A percentile compares a stretch with the other conserved stretches of the same genome.
These are phyloP conservation scores for Rubus idaeus DNA, from an alignment of 306 rosid genomes.

Conservation along the genomic window DNA sequence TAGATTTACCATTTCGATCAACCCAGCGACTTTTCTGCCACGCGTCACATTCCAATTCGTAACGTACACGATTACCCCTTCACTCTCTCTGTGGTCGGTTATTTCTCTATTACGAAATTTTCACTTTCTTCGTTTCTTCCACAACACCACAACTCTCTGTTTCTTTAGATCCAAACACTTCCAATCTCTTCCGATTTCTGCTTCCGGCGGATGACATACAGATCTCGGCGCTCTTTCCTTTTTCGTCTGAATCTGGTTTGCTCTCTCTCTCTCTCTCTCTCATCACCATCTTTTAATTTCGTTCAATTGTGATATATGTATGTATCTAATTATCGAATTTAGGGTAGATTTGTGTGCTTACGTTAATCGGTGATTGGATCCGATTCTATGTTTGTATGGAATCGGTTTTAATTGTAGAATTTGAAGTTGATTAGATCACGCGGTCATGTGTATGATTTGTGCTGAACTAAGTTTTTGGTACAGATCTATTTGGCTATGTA, in stretches of 20 bases:
- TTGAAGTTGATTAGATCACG: slow-evolving; percentile 20
- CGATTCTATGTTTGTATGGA: slow-evolving; percentile 4
- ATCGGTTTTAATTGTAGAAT: background rate
- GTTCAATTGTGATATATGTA: background rate
- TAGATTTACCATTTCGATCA: slow-evolving; percentile 25
- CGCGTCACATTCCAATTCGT: slow-evolving; percentile 12
- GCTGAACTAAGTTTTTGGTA: background rate
- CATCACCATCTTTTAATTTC: background rate
- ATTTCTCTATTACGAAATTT: slow-evolving; percentile 1
- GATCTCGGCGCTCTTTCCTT: slow-evolving; percentile 23
- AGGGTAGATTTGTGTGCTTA: slow-evolving; percentile 4
- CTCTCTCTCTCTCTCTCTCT: background rate
- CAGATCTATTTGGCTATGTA: slow-evolving; percentile 9
- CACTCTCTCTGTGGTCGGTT: slow-evolving; percentile 12
- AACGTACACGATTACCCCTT: slow-evolving; percentile 19
- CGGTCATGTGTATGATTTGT: background rate
- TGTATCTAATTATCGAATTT: background rate
- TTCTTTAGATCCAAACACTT: slow-evolving; percentile 34
- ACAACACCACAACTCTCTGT: slow-evolving; percentile 7
- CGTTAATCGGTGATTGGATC: slow-evolving; percentile 26
- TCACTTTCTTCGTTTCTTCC: slow-evolving; percentile 25
- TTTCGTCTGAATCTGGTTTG: slow-evolving; percentile 30
- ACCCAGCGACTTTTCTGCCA: background rate
- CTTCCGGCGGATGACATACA: background rate
- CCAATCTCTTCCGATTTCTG: slow-evolving; percentile 9